Base-by-base conservation (phyloP, 2,329 filamentous ascomycete species). In the Stagonosporopsis cucurbitacearum region DNA sequence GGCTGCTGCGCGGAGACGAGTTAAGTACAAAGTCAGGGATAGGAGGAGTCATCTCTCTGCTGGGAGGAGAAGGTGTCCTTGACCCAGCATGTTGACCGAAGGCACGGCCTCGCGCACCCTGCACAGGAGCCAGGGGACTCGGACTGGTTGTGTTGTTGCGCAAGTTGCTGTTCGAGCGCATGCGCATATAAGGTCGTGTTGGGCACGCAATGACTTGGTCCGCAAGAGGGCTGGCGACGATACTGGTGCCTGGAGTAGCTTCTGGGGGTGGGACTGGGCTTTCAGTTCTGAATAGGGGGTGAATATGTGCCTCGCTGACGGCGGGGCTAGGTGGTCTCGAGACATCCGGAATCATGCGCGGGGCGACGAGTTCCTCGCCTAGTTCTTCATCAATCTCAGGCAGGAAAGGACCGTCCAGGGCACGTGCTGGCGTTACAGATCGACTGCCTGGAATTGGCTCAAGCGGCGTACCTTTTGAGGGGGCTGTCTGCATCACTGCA, bases 211-310 rank as follows among this genome's bases (percentile, higher is more conserved):
- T 84, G 17, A 88, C 77, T 62, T 87, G 84, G 4, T 86, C 89
- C 3, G 86, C 87, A 36, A 87, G 83, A 0, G 89, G 89, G 2
- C 89, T 87, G 0, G 89, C 90, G 11, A 86, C 79, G 44, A 93
- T 88, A 15, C 88, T 81, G 0, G 90, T 93, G 0, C 88, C 88
- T 0, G 88, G 86, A 0, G 88, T 89, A 1, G 67, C 66, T 6
- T 84, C 76, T 0, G 89, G 85, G 1, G 88, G 86, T 7, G 88
- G 88, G 1, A 80, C 82, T 0, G 88, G 88, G 36, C 86, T 89
- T 68, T 91, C 88, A 6, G 87, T 87, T 56, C 90, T 83, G 78
- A 93, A 92, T 3, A 93, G 81, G 8, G 90, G 90, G 71, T 93
- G 90, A 41, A 92, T 92, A 68, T 92, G 86, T 3, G 86, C 81